Evolutionary conservation across 2,329 filamentous ascomycete species (phyloP).

Genomic region (Monosporascus sp.): DNA sequence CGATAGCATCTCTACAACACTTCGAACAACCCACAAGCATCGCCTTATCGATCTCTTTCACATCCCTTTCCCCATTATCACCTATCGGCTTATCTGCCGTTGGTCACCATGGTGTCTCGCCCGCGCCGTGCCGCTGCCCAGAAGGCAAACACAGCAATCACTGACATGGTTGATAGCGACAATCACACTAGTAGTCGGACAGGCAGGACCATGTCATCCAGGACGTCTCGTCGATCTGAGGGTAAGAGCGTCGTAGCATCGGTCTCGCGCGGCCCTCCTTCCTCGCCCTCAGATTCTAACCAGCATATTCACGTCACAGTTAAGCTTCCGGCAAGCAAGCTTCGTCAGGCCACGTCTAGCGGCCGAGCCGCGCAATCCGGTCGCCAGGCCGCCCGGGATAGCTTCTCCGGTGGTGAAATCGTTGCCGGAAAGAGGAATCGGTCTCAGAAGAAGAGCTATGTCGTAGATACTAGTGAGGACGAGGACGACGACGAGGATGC

Average conservation of each 20-base stretch:
- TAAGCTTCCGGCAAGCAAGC: slow-evolving; percentile 47
- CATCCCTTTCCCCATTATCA: not conserved
- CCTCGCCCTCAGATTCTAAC: slow-evolving; percentile 38
- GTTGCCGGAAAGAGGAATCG: slow-evolving; percentile 48
- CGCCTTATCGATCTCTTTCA: not conserved
- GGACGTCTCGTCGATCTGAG: slow-evolving; percentile 44
- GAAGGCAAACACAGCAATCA: slow-evolving; percentile 40
- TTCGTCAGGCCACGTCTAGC: slow-evolving; percentile 44
- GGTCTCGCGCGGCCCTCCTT: slow-evolving; percentile 39
- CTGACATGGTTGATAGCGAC: slow-evolving; percentile 49
- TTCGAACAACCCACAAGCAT: slow-evolving; percentile 1
- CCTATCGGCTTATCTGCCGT: not conserved
- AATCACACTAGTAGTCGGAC: slow-evolving; percentile 29
- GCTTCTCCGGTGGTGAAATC: slow-evolving; percentile 42
- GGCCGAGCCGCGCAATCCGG: slow-evolving; percentile 27
- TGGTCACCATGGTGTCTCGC: slow-evolving; percentile 24
- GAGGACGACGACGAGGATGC: slow-evolving; percentile 37
- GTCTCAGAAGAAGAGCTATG: slow-evolving; percentile 54
- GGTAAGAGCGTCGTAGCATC: slow-evolving; percentile 40
- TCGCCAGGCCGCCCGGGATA: slow-evolving; percentile 27
- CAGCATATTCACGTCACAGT: slow-evolving; percentile 48
- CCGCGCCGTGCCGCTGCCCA: slow-evolving; percentile 41
- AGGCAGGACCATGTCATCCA: slow-evolving; percentile 43
- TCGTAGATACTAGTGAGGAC: slow-evolving; percentile 48
- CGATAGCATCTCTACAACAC: not conserved